phyloP scores from a whole-genome alignment of 148 eudicot species.

The Simmondsia chinensis region DNA sequence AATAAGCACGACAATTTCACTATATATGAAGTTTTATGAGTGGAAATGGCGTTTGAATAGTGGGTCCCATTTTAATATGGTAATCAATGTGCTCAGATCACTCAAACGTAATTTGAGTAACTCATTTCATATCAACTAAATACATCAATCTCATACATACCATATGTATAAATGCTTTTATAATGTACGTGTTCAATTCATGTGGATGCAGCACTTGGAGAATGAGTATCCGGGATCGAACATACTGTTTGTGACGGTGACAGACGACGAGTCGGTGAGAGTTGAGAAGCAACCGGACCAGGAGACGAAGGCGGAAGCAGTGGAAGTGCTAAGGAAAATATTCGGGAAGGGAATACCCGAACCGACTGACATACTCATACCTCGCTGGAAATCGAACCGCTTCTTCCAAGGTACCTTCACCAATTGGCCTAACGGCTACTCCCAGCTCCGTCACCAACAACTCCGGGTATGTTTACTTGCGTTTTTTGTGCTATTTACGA shows the following conservation, averaged over 20 bases:
- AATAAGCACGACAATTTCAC: too few species aligned
- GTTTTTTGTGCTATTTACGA: too few species aligned
- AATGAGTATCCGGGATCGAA: constrained; percentile 20
- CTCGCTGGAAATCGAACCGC: constrained; percentile 21
- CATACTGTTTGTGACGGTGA: constrained; percentile 14
- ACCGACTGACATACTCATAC: constrained; percentile 10
- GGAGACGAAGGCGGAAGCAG: constrained; percentile 18
- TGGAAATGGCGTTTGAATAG: too few species aligned
- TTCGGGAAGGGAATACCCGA: constrained; percentile 25
- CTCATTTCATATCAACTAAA: too few species aligned
- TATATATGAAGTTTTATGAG: too few species aligned
- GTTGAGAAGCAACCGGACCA: constrained; percentile 18
- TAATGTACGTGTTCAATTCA: not conserved
- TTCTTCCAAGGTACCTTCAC: constrained; percentile 18
- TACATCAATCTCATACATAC: too few species aligned
- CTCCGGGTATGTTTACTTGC: constrained; percentile 17
- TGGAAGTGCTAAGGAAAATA: constrained; percentile 22
- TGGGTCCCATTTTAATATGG: too few species aligned
- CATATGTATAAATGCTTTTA: too few species aligned
- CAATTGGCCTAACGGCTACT: constrained; percentile 24
- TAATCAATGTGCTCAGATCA: too few species aligned
- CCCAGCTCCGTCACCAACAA: constrained; percentile 11
- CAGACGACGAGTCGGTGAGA: constrained; percentile 16
- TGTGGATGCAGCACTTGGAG: constrained; percentile 19
- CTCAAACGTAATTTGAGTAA: too few species aligned